Percentiles rank a stretch among this genome's conserved stretches.
phyloP scores from a whole-genome alignment of 768 basidiomycete species.

The Termitomyces sp. region DNA sequence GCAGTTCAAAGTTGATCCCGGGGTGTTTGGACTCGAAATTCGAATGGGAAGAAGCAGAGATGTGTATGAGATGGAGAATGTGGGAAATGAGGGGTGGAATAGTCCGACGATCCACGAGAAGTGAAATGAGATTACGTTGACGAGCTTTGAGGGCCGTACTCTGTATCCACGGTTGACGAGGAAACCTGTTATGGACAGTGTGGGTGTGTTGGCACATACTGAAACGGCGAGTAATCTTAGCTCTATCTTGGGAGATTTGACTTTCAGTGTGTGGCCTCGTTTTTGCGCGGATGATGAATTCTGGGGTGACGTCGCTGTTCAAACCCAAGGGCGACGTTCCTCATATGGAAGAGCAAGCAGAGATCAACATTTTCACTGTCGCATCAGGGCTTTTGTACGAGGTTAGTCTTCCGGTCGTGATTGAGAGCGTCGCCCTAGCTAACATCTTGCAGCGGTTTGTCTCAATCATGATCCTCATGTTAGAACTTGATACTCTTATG shows the following conservation, averaged over 20 bases:
- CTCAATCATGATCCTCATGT: conserved; percentile 90
- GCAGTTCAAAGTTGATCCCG: conserved; percentile 92
- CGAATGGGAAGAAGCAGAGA: conserved; percentile 79
- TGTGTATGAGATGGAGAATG: conserved; percentile 80
- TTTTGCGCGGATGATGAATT: not conserved
- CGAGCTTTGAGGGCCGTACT: conserved; percentile 87
- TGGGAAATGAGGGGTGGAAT: conserved; percentile 86
- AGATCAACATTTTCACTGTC: conserved; percentile 99
- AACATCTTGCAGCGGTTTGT: conserved; percentile 73
- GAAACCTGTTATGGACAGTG: conserved; percentile 69
- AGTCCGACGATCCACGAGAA: conserved; percentile 63
- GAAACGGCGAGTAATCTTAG: conserved; percentile 23
- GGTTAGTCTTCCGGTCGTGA: conserved; percentile 36
- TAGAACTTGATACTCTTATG: too few relatives aligned
- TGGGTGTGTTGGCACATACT: conserved; percentile 67
- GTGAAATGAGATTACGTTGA: conserved; percentile 74
- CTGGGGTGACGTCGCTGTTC: conserved; percentile 43
- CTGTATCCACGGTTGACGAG: conserved; percentile 77
- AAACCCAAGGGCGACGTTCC: conserved; percentile 21
- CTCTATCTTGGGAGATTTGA: conserved; percentile 41
- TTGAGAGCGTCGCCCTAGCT: not conserved
- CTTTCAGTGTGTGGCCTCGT: conserved; percentile 39
- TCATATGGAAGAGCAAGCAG: conserved; percentile 52
- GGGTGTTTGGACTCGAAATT: conserved; percentile 79
- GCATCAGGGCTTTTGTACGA: conserved; percentile 96